These are phyloP conservation scores for Scortechinia acanthostroma DNA, from an alignment of 2,329 filamentous ascomycete genomes.

Conservation along the genomic window DNA sequence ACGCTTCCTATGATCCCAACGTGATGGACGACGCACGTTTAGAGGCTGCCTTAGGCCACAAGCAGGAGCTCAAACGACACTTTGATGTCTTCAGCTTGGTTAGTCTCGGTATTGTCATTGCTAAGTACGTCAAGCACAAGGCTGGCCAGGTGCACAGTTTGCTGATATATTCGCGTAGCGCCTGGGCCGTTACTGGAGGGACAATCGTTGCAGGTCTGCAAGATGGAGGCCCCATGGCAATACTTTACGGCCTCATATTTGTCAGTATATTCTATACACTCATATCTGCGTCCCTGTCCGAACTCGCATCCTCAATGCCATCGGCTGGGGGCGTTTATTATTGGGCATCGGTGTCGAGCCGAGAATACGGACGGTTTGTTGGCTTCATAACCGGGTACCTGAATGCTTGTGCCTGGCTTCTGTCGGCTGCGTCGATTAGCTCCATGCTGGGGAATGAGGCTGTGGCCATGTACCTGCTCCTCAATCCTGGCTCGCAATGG, in stretches of 20 bases:
- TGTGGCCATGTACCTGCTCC: conserved; percentile 18
- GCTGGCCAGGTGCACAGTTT: background rate
- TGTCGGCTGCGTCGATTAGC: conserved; percentile 18
- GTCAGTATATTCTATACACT: conserved; percentile 33
- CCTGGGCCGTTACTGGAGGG: conserved; percentile 12
- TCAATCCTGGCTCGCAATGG: conserved; percentile 11
- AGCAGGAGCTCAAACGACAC: conserved; percentile 9
- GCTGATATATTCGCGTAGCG: no score
- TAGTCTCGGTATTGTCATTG: conserved; percentile 10
- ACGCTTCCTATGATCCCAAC: no score
- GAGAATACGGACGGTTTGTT: background rate
- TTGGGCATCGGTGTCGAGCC: background rate
- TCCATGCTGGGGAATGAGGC: conserved; percentile 19
- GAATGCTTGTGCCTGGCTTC: conserved; percentile 19
- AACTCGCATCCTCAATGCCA: background rate
- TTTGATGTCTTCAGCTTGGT: conserved; percentile 11
- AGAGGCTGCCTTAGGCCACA: conserved; percentile 10
- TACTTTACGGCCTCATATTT: conserved; percentile 33
- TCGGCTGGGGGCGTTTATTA: background rate
- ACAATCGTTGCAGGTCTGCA: conserved; percentile 22
- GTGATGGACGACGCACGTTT: conserved; percentile 3
- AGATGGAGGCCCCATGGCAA: conserved; percentile 35
- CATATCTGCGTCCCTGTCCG: conserved; percentile 22
- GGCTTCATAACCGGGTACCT: conserved; percentile 7
- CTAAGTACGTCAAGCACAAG: conserved; percentile 9